A percentile compares a stretch with the other conserved stretches of the same genome.
These are phyloP conservation scores for Arachnopeziza araneosa DNA, from an alignment of 2,329 filamentous ascomycete species.

Conservation along the genomic window DNA sequence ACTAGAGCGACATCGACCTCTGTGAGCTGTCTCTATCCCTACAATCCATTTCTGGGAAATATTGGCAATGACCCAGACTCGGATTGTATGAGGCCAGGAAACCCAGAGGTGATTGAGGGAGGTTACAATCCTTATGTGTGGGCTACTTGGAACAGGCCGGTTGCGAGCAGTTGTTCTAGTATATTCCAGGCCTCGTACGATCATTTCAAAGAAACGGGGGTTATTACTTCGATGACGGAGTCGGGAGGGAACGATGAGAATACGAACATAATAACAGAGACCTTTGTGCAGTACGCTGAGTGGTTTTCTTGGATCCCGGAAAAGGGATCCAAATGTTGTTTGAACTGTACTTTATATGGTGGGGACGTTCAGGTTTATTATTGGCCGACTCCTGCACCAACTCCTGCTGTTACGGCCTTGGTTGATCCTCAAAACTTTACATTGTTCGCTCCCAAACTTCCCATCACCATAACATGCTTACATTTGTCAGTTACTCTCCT, in stretches of 20 bases:
- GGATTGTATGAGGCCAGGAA: neutral
- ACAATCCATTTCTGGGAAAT: neutral
- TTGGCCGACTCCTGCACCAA: conserved; percentile 4
- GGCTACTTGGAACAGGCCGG: neutral
- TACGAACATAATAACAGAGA: no score
- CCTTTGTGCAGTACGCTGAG: neutral
- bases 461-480: neutral
- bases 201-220: neutral
- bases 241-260: no score
- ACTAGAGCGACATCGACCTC: neutral
- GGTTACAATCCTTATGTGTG: neutral
- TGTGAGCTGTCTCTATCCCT: neutral
- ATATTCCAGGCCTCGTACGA: neutral
- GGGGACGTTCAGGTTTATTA: conserved; percentile 6
- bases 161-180: neutral
- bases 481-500: conserved; percentile 1
- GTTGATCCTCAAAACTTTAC: conserved; percentile 1
- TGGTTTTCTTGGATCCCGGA: neutral
- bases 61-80: neutral
- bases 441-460: conserved; percentile 2
- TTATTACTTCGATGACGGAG: no score
- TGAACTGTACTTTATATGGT: conserved; percentile 5
- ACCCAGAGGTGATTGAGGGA: neutral
- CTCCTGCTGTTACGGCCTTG: neutral
- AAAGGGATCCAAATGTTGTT: conserved; percentile 1